These are phyloP conservation scores for Daldinia sp. DNA, from an alignment of 2,329 filamentous ascomycete species.

Conservation along the genomic window DNA sequence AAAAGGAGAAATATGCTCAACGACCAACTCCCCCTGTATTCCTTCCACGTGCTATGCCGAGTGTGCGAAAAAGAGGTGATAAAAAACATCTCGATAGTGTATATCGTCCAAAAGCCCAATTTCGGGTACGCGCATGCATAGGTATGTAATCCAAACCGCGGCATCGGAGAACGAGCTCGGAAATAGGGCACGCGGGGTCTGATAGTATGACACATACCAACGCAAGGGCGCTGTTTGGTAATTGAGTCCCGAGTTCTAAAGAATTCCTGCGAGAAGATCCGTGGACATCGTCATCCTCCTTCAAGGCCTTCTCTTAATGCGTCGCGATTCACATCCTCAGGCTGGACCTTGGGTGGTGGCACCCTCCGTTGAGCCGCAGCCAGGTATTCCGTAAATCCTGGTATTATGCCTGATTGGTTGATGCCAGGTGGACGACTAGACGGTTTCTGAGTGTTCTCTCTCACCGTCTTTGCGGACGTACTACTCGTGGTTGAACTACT, in stretches of 20 bases:
- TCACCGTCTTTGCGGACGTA: slow-evolving; percentile 47
- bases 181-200: background rate
- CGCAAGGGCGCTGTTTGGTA: background rate
- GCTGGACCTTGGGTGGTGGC: slow-evolving; percentile 64
- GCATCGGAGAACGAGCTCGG: background rate
- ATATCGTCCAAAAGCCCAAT: background rate
- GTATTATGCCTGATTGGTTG: slow-evolving; percentile 78
- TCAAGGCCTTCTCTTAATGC: slow-evolving; percentile 68
- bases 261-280: background rate
- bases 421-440: slow-evolving; percentile 72
- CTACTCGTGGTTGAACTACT: slow-evolving; percentile 41
- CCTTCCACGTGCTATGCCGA: background rate
- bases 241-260: background rate
- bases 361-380: slow-evolving; percentile 59
- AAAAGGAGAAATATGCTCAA: background rate
- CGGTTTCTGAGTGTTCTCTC: slow-evolving; percentile 43
- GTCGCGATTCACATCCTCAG: slow-evolving; percentile 65
- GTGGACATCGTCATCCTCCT: slow-evolving; percentile 49
- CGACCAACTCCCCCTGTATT: background rate
- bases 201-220: background rate
- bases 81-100: background rate
- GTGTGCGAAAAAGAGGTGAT: background rate
- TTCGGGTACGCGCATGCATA: background rate
- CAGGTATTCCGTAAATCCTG: slow-evolving; percentile 71
- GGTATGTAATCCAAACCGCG: background rate